Percentiles rank a stretch among this genome's conserved stretches.
phyloP scores from a whole-genome alignment of 140 eudicot genomes.

The Anethum foeniculum region DNA sequence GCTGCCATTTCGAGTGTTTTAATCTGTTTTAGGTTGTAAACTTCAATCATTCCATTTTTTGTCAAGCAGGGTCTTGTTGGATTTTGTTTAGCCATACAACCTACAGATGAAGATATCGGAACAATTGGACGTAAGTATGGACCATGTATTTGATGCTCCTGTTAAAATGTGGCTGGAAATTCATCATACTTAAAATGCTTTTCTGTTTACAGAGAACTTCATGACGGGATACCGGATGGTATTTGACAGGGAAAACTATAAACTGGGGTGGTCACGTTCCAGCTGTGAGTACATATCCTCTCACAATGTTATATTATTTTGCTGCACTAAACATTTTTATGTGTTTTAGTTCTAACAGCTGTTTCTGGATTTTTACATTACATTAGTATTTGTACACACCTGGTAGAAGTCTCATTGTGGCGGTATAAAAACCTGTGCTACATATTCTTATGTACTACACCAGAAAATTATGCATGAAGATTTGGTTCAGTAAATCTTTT shows the following conservation, averaged over 20 bases:
- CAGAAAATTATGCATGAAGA: background rate
- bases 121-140: slow-evolving; percentile 79
- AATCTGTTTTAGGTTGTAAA: background rate
- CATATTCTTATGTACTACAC: background rate
- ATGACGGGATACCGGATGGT: slow-evolving; percentile 92
- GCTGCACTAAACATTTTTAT: background rate
- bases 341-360: background rate
- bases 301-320: background rate
- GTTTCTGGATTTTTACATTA: background rate
- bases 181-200: background rate
- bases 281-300: slow-evolving; percentile 61
- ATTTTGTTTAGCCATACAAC: slow-evolving; percentile 81
- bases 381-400: background rate
- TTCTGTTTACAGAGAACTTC: slow-evolving; percentile 69
- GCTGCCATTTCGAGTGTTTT: background rate
- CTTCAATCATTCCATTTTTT: background rate
- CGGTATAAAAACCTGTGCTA: background rate
- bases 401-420: background rate
- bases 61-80: slow-evolving; percentile 69
- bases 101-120: slow-evolving; percentile 44
- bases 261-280: slow-evolving; percentile 90
- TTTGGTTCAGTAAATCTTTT: background rate
- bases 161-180: background rate
- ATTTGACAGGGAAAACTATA: slow-evolving; percentile 79
- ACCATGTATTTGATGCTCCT: background rate